Base-by-base conservation (phyloP, 2,329 filamentous ascomycete genomes). In the Malbranchea cinnamomea region DNA sequence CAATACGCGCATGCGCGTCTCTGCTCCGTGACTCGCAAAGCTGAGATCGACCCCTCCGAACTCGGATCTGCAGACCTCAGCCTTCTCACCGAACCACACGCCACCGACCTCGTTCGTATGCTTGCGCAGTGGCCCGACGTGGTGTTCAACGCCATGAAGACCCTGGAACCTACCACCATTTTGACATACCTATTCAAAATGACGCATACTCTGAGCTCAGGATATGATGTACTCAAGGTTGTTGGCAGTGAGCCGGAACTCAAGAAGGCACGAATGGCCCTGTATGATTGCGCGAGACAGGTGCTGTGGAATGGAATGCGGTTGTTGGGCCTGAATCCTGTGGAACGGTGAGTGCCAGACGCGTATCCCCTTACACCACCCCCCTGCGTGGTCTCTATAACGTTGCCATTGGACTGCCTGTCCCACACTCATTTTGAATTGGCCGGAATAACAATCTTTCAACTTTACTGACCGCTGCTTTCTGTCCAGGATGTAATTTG, bases 121-220 rank as follows among this genome's bases (percentile, higher is more conserved):
- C 54, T 80, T 26, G 61, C 72, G 0, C 66, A 72, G 34, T 80
- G 71, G 56, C 74, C 74, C 0, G 75, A 79, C 35, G 65, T 73
- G 1, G 65, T 75, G 22, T 44, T 68, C 36, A 70, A 74, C 35
- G 74, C 74, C 0, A 57, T 68, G 48, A 75, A 69, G 54, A 75
- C 69, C 0, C 64, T 74, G n/a, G 75, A 79, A 43, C 73, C 74
- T 0, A 63, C 71, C 2, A 74, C 71, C 0, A 63, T 78, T n/a
- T 54, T 78, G 16, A 70, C 64, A 2, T 79, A 78, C 44, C 54
- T 79, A 25, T 76, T 76, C 60, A 69, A 69, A 54, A 72, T 76
- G 65, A 67, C 68, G 10, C 71, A 75, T 50, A 57, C 63, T 39
- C 50, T 76, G 31, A 71, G 64, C 47, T 69, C 65, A 11, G 67